These are phyloP conservation scores for Xylaria bambusicola DNA, from an alignment of 495 filamentous ascomycete genomes.

Conservation along the genomic window DNA sequence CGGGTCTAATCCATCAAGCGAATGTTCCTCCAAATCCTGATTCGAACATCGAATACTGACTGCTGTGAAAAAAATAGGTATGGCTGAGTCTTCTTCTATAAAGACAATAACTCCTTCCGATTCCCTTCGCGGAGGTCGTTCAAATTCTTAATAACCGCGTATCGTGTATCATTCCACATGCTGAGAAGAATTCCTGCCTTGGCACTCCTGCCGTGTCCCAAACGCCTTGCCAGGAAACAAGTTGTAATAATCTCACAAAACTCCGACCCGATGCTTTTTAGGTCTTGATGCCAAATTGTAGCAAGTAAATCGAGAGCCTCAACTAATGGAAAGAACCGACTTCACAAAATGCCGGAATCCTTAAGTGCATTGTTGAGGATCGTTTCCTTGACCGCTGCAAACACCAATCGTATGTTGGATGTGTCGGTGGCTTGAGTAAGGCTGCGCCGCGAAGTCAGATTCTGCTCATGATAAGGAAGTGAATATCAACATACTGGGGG, in stretches of 20 bases:
- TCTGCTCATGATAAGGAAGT: background rate
- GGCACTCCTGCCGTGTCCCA: slow-evolving; percentile 21
- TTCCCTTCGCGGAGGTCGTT: background rate
- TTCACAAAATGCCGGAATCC: slow-evolving; percentile 91
- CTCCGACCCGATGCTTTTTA: slow-evolving; percentile 36
- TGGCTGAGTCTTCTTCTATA: slow-evolving; percentile 12
- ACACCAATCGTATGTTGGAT: slow-evolving; percentile 95
- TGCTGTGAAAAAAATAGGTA: background rate
- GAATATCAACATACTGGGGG: slow-evolving; percentile 74
- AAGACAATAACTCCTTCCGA: slow-evolving; percentile 4
- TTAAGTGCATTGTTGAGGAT: slow-evolving; percentile 97
- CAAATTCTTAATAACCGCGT: slow-evolving; percentile 20
- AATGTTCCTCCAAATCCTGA: slow-evolving; percentile 6
- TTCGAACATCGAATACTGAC: slow-evolving; percentile 1
- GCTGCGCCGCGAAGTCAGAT: slow-evolving; percentile 51
- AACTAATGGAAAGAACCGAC: slow-evolving; percentile 17
- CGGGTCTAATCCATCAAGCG: slow-evolving; percentile 9
- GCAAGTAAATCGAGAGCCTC: background rate
- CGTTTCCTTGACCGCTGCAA: slow-evolving; percentile 97
- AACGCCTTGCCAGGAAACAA: slow-evolving; percentile 36
- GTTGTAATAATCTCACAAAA: slow-evolving; percentile 27
- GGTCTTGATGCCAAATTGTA: slow-evolving; percentile 13
- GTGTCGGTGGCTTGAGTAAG: slow-evolving; percentile 98
- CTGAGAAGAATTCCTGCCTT: slow-evolving; percentile 26
- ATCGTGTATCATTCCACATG: slow-evolving; percentile 26